phyloP scores from a whole-genome alignment of 495 filamentous ascomycete genomes.

The Aspergillus incahuasiensis region DNA sequence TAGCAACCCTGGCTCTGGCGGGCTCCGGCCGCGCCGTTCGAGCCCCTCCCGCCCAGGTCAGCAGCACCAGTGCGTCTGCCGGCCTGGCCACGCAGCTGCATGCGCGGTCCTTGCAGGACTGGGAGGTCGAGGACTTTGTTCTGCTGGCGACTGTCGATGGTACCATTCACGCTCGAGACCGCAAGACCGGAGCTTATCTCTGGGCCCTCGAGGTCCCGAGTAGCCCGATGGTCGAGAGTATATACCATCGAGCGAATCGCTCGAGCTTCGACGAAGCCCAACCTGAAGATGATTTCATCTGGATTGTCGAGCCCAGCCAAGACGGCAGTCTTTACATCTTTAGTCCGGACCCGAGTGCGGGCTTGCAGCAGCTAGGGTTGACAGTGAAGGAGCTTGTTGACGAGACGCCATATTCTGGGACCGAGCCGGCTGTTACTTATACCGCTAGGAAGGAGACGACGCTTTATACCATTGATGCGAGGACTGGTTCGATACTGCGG shows the following conservation, averaged over 20 bases:
- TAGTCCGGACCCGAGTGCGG: conserved; percentile 56
- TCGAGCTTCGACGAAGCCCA: conserved; percentile 53
- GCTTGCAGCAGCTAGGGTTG: conserved; percentile 58
- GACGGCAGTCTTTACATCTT: conserved; percentile 90
- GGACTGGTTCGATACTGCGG: conserved; percentile 66
- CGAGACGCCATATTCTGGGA: conserved; percentile 59
- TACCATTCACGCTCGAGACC: conserved; percentile 86
- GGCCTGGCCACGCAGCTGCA: conserved; percentile 74
- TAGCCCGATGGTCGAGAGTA: conserved; percentile 84
- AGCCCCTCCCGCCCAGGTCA: conserved; percentile 72
- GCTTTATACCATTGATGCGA: conserved; percentile 78
- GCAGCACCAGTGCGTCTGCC: conserved; percentile 55
- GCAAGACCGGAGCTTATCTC: conserved; percentile 72
- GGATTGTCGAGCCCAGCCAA: conserved; percentile 91
- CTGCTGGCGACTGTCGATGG: conserved; percentile 99
- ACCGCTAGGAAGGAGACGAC: conserved; percentile 78
- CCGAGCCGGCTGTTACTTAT: conserved; percentile 68
- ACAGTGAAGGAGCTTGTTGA: conserved; percentile 80
- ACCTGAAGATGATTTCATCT: conserved; percentile 78
- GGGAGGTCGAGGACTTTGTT: conserved; percentile 99
- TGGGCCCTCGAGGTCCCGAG: conserved; percentile 78
- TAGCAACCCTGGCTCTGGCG: conserved; percentile 90
- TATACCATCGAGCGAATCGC: conserved; percentile 69
- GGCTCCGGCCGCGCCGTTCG: conserved; percentile 65
- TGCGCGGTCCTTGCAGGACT: conserved; percentile 96